phyloP scores from a whole-genome alignment of 2,329 filamentous ascomycete genomes.

The Pseudogymnoascus sp. region DNA sequence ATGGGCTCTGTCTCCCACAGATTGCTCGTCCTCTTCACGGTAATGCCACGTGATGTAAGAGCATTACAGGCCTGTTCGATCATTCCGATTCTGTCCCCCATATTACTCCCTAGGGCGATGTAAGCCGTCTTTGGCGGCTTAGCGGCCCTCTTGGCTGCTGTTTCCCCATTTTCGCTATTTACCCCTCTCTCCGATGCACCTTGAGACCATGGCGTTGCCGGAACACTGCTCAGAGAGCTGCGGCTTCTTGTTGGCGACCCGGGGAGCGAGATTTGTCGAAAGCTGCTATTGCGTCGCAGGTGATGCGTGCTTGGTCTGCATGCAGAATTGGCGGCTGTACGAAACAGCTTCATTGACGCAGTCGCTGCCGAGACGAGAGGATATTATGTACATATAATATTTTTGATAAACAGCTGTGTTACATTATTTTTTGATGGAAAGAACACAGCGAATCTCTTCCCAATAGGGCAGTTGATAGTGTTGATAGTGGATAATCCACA shows the following conservation, averaged over 20 bases:
- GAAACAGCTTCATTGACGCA: constrained; percentile 9
- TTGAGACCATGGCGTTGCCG: constrained; percentile 17
- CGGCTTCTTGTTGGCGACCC: constrained; percentile 3
- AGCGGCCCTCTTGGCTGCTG: constrained; percentile 2
- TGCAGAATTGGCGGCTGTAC: background rate
- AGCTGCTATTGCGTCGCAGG: background rate
- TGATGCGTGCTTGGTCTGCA: constrained; percentile 2
- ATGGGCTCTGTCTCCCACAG: constrained; percentile 95
- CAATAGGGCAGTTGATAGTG: constrained; percentile 1
- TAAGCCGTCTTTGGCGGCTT: constrained; percentile 45
- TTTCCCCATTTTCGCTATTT: background rate
- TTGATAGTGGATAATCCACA: constrained; percentile 7
- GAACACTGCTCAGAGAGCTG: constrained; percentile 10
- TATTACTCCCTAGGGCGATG: constrained; percentile 86
- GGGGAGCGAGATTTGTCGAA: background rate
- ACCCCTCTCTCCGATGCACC: background rate
- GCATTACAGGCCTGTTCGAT: constrained; percentile 77
- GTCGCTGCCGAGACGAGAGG: background rate
- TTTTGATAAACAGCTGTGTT: background rate
- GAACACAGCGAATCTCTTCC: constrained; percentile 5
- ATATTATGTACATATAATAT: constrained; percentile 1
- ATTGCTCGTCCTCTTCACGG: constrained; percentile 71
- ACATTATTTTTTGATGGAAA: background rate
- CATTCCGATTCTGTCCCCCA: constrained; percentile 76
- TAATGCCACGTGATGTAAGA: constrained; percentile 68